A percentile compares a stretch with the other conserved stretches of the same genome.
Evolutionary conservation across 148 eudicot genomes (phyloP).

Genomic region (Vaccinium macrocarpon): DNA sequence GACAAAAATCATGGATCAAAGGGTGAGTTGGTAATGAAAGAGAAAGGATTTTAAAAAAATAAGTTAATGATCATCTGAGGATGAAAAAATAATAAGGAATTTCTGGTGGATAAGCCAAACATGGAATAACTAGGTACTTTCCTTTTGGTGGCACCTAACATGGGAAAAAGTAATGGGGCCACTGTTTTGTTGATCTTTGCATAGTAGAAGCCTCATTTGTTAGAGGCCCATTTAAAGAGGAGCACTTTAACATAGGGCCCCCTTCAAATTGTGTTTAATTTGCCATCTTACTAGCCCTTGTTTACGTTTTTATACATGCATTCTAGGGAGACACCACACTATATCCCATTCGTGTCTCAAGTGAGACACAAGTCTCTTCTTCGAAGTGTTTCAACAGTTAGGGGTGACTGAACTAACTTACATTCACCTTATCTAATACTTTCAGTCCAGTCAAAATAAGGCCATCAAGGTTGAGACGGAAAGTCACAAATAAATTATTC

Average conservation of each 20-base stretch:
- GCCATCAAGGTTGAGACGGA: too few species aligned
- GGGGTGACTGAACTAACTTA: too few species aligned
- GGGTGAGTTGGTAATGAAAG: slow-evolving; percentile 7
- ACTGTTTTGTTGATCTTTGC: neutral
- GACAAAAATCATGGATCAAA: slow-evolving; percentile 24
- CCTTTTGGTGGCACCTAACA: neutral
- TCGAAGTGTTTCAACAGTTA: too few species aligned
- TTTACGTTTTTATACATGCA: too few species aligned
- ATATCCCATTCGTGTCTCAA: too few species aligned
- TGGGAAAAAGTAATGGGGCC: neutral
- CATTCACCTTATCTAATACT: too few species aligned
- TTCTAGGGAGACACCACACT: too few species aligned
- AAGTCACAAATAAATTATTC: too few species aligned
- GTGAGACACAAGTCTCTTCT: too few species aligned
- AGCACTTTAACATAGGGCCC: neutral
- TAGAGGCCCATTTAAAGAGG: neutral
- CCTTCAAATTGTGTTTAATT: neutral
- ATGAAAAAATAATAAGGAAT: neutral
- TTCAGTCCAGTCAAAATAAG: too few species aligned
- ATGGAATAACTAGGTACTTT: neutral
- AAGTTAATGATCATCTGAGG: neutral
- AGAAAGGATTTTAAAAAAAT: neutral
- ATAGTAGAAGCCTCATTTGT: neutral
- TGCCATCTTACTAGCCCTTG: neutral
- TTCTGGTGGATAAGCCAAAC: neutral